Percentiles rank a stretch among this genome's conserved stretches.
These are phyloP conservation scores for Neocallimastix lanati DNA, from an alignment of 192 early-diverging fungal genomes.

Conservation along the genomic window DNA sequence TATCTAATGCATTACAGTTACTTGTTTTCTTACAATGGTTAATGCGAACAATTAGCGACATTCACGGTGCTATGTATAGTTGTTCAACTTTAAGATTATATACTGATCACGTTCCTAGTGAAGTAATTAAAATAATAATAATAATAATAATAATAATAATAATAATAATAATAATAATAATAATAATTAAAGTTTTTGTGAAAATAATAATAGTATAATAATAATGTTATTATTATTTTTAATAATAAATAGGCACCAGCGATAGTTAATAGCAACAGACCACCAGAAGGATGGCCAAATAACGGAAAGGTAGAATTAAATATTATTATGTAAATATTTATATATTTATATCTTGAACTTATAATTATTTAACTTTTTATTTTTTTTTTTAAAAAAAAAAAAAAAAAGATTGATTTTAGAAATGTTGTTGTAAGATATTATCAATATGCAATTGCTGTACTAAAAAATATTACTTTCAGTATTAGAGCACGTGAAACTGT, in stretches of 20 bases:
- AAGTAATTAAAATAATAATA: not conserved
- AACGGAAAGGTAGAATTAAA: not conserved
- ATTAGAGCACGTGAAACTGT: not conserved
- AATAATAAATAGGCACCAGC: not conserved
- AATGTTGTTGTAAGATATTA: not conserved
- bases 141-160: too few relatives aligned
- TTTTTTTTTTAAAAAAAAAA: too few relatives aligned
- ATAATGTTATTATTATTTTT: too few relatives aligned
- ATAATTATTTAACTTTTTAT: too few relatives aligned
- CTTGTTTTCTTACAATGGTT: constrained; percentile 52
- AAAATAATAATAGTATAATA: too few relatives aligned
- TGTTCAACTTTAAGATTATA: not conserved
- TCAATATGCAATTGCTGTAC: not conserved
- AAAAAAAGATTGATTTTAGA: not conserved
- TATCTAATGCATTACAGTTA: constrained; percentile 47
- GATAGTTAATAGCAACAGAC: not conserved
- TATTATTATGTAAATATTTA: too few relatives aligned
- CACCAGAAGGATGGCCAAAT: not conserved
- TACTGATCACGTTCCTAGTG: not conserved
- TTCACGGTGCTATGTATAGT: not conserved
- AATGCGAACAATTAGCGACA: not conserved
- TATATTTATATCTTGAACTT: too few relatives aligned
- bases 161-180: too few relatives aligned
- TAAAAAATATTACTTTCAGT: not conserved
- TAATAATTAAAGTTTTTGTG: too few relatives aligned